Evolutionary conservation across 2,329 filamentous ascomycete genomes (phyloP), one percentile per base, ranked within the genome.

Genomic region (Alternaria atra): DNA sequence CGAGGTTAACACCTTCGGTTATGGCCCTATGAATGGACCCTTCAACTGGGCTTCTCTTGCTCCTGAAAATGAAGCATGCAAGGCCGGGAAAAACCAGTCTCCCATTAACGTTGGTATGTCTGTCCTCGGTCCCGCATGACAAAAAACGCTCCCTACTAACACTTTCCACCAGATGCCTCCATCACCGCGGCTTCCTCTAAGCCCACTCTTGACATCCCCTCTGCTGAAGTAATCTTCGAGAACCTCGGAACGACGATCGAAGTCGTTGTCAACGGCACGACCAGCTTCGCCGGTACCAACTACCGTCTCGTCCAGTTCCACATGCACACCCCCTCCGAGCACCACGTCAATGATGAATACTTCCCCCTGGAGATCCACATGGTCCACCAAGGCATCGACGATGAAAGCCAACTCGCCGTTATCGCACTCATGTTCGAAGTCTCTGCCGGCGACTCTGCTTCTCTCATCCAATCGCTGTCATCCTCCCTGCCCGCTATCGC

Each of bases 321-420:
- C 74, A 86, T 88, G 77, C 87, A 89, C 70, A 84, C 85, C 0
- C 86, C 87, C 0, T 85, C 84, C 43, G 87, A 89, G 79, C 87
- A 89, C 67, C 80, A 83, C 47, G 77, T 88, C 57, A 73, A 78
- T 55, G 77, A 79, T n/a, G 81, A 84, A 64, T 80, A 80, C 69
- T 82, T 77, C 66, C 81, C 71, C 65, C 81, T 70, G 73, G 81
- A 85, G 73, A 75, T 84, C 76, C 87, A 89, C 77, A 86, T 89
- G 81, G 87, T 89, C 40, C 87, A 86, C 72, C 79, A 84, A 70
- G 80, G 79, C 13, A 77, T 80, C 12, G 77, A 73, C 59, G 76
- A 78, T 53, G 60, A 68, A 37, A 73, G 70, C 39, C 64, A 73
- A 52, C 73, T 82, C 52, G 80, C 78, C 60, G 77, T 83, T 39